Base-by-base conservation (phyloP, 345 rosid species). In the Leavenworthia alabamica region DNA sequence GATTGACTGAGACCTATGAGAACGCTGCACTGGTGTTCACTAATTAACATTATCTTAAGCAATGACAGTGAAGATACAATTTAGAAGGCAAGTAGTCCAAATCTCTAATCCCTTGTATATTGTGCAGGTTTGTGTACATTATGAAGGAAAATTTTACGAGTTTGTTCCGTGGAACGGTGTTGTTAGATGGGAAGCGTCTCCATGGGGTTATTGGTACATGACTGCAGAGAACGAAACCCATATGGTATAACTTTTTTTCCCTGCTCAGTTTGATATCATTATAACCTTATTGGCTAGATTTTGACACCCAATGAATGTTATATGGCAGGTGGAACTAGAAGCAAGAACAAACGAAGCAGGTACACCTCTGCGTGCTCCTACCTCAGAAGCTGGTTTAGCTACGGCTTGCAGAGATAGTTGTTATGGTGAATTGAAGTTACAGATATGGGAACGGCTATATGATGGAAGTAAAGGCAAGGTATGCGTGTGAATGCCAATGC, bases 401-500 rank as follows among this genome's bases (percentile, higher is more conserved):
- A 82, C 90, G 17, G 98, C 96, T 67, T 92, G 98, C 61, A 89
- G 77, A 64, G 98, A 92, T 74, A 80, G 88, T 55, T 86, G 96
- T 76, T 83, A 60, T 35, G 88, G 89, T 59, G 81, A 68, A 36
- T 63, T 92, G 59, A 92, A 72, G 73, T 75, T 92, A 88, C 78
- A 73, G 75, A 73, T 92, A 19, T 89, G 96, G 96, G 96, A 86
- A 69, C 82, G 83, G 68, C 69, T 67, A 60, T 75, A 66, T 61
- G 82, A 83, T 69, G 90, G 96, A 71, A 64, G 77, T 13, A 89
- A 85, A 76, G 98, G 98, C 43, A 83, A 92, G 98, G 98, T 91
- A 49, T 32, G 62, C 15, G 43, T 36, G n/a, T n/a, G n/a, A n/a
- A 20, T 20, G 23, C 9, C 8, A 43, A 66, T 14, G 7, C 6